phyloP scores from a whole-genome alignment of 2,329 filamentous ascomycete species.

The Phyllosticta citrichinensis region DNA sequence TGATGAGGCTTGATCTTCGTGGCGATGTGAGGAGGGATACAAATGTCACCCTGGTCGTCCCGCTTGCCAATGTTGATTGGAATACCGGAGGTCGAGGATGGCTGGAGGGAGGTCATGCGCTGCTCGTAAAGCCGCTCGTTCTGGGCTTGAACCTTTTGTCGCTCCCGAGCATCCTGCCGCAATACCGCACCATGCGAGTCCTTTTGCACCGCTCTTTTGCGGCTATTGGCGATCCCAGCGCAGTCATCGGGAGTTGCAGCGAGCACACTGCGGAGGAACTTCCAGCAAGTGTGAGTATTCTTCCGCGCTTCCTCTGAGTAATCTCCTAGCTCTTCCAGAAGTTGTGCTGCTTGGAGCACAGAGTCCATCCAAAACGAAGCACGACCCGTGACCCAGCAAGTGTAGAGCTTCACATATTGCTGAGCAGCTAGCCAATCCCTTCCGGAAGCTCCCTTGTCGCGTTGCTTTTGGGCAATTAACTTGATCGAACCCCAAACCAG shows the following conservation, averaged over 20 bases:
- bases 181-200: slow-evolving; percentile 36
- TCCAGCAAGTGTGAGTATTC: neutral
- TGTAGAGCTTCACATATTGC: slow-evolving; percentile 20
- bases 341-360: neutral
- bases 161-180: slow-evolving; percentile 45
- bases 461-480: too few relatives aligned
- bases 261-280: neutral
- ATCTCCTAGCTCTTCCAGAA: neutral
- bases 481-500: neutral
- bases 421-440: slow-evolving; percentile 16
- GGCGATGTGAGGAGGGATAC: slow-evolving; percentile 55
- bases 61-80: slow-evolving; percentile 59
- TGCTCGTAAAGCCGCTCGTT: slow-evolving; percentile 8
- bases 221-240: neutral
- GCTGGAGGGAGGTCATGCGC: neutral
- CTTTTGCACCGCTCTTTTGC: neutral
- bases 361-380: neutral
- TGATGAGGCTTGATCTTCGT: slow-evolving; percentile 67
- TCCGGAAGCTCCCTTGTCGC: neutral
- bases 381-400: slow-evolving; percentile 19
- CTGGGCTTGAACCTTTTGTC: slow-evolving; percentile 26
- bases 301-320: neutral
- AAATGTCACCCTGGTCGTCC: slow-evolving; percentile 51
- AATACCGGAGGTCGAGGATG: slow-evolving; percentile 21
- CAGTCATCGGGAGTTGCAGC: neutral